These are phyloP conservation scores for Auricularia sp. DNA, from an alignment of 768 basidiomycete species.

Conservation along the genomic window DNA sequence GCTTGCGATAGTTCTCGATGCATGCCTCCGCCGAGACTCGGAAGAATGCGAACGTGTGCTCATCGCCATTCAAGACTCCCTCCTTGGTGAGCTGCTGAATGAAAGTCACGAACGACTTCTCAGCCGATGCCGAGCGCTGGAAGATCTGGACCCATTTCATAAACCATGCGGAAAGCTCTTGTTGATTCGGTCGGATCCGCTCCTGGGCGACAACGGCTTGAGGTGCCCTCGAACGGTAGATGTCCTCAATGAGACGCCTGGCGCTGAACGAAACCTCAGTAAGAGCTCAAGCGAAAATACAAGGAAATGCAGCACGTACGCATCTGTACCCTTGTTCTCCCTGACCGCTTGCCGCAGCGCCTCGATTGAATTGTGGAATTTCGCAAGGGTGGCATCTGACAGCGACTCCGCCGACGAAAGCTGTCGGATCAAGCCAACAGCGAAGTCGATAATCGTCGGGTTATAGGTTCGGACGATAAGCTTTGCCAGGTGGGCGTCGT, in stretches of 20 bases:
- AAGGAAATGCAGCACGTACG: slow-evolving; percentile 41
- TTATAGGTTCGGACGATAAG: slow-evolving; percentile 70
- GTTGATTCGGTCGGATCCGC: background rate
- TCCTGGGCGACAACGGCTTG: slow-evolving; percentile 23
- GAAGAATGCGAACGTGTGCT: slow-evolving; percentile 96
- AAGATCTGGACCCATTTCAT: slow-evolving; percentile 95
- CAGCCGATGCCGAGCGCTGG: slow-evolving; percentile 80
- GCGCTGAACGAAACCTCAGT: slow-evolving; percentile 36
- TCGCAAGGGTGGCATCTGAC: slow-evolving; percentile 58
- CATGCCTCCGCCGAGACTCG: slow-evolving; percentile 93
- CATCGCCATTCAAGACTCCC: slow-evolving; percentile 92
- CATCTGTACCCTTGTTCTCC: slow-evolving; percentile 71
- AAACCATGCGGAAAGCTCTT: slow-evolving; percentile 62
- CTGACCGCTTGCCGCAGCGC: slow-evolving; percentile 66
- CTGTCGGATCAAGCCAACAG: slow-evolving; percentile 75
- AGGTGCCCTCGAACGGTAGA: slow-evolving; percentile 53
- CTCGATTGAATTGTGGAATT: slow-evolving; percentile 74
- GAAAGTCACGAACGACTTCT: slow-evolving; percentile 92
- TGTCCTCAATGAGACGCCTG: slow-evolving; percentile 66
- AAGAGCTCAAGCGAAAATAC: slow-evolving; percentile 1
- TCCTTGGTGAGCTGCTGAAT: slow-evolving; percentile 96
- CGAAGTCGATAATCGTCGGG: slow-evolving; percentile 68
- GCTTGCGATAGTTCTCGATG: slow-evolving; percentile 71
- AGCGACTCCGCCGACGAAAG: slow-evolving; percentile 76
- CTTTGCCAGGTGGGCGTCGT: slow-evolving; percentile 88